A percentile compares a stretch with the other conserved stretches of the same genome.
phyloP scores from a whole-genome alignment of 371 early-diverging fungal species.

The Syncephalastrum racemosum region DNA sequence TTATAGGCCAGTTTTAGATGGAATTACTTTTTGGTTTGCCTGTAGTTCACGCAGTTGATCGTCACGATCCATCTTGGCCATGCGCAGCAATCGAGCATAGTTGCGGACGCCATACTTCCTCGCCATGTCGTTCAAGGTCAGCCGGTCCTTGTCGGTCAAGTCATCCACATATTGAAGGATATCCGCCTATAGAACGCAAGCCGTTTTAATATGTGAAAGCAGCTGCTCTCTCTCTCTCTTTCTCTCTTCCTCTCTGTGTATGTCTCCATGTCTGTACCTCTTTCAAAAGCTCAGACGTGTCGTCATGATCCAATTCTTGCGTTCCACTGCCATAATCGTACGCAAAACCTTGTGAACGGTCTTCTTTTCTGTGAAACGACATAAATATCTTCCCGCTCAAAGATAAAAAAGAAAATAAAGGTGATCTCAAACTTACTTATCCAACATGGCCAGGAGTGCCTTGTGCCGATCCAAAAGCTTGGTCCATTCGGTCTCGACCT shows the following conservation, averaged over 20 bases:
- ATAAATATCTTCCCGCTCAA: neutral
- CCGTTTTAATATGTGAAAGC: constrained; percentile 2
- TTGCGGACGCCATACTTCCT: constrained; percentile 43
- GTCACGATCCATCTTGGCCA: constrained; percentile 48
- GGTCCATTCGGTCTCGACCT: constrained; percentile 56
- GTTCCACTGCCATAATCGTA: constrained; percentile 45
- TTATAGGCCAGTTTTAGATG: neutral
- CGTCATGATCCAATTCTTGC: constrained; percentile 20
- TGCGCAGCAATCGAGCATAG: constrained; percentile 40
- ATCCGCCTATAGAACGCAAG: constrained; percentile 40
- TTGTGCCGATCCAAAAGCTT: constrained; percentile 52
- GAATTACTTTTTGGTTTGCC: constrained; percentile 16
- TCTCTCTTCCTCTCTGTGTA: no score
- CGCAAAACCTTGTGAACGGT: constrained; percentile 18
- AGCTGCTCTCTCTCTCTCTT: neutral
- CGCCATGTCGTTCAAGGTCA: constrained; percentile 44
- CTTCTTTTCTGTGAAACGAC: constrained; percentile 12
- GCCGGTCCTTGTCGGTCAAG: constrained; percentile 39
- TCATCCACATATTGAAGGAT: constrained; percentile 50
- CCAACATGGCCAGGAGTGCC: constrained; percentile 42
- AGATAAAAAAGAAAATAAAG: neutral
- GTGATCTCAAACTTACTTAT: neutral
- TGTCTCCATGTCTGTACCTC: no score
- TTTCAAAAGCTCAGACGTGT: constrained; percentile 37
- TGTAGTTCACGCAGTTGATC: constrained; percentile 36